Conservation (phyloP, 108 stramenopile species). For the Ochromonas danica region DNA sequence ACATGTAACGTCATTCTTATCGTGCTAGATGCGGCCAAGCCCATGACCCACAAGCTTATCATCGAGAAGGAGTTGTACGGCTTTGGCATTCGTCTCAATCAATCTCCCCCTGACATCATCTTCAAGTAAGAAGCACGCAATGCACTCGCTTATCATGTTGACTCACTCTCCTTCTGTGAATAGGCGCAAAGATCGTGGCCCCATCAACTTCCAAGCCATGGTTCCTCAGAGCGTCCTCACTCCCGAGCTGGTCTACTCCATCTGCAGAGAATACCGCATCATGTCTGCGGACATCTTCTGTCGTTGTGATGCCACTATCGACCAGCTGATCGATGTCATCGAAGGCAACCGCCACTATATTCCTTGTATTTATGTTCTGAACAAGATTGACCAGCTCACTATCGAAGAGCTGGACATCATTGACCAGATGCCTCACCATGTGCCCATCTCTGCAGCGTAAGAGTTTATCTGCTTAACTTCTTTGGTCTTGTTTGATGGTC, state of each 20-base stretch:
- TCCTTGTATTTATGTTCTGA: slow-evolving; percentile 82
- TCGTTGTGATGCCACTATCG: slow-evolving; percentile 79
- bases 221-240: slow-evolving; percentile 64
- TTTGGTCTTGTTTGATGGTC: not conserved
- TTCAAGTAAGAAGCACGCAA: slow-evolving; percentile 50
- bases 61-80: slow-evolving; percentile 91
- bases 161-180: not conserved
- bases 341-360: slow-evolving; percentile 82
- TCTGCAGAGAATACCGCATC: slow-evolving; percentile 87
- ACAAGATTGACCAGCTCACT: slow-evolving; percentile 84
- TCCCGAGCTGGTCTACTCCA: slow-evolving; percentile 68
- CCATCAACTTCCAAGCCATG: slow-evolving; percentile 85
- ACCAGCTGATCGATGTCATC: slow-evolving; percentile 91
- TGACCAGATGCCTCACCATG: slow-evolving; percentile 94
- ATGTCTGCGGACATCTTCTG: slow-evolving; percentile 80
- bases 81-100: slow-evolving; percentile 97
- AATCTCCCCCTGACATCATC: slow-evolving; percentile 84
- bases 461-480: not conserved
- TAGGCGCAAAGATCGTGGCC: slow-evolving; percentile 84
- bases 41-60: slow-evolving; percentile 93
- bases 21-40: slow-evolving; percentile 87
- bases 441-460: slow-evolving; percentile 72
- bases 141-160: too few species aligned
- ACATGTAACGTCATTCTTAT: slow-evolving; percentile 95
- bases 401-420: slow-evolving; percentile 97